Evolutionary conservation across 768 basidiomycete genomes (phyloP), one percentile per base, ranked within the genome.

Genomic region (Tricholoma flavovirens): DNA sequence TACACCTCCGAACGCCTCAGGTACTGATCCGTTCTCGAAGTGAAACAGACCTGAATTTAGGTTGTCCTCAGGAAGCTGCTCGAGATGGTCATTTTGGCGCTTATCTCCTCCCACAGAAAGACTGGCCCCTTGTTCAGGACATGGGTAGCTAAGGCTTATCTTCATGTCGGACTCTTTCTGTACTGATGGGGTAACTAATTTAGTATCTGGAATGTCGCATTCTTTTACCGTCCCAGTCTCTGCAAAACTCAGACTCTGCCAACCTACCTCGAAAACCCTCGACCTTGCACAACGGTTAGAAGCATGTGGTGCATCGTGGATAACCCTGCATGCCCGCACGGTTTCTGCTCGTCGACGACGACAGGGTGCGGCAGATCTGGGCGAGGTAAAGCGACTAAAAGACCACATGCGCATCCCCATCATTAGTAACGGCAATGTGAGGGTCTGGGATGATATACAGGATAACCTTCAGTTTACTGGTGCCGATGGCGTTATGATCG

Each of bases 401-500:
- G 72, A 78, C 0, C 64, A 67, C 22, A 62, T 87, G 4, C 56
- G 63, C 1, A 67, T 89, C 4, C 86, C 84, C 8, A 80, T 90
- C 51, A 70, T 91, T 49, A 88, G 86, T 69, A 92, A 92, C 63
- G 90, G 90, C 10, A 91, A 91, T 64, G 89, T 91, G 15, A 79
- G 82, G 30, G 70, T 67, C 15, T 83, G 78, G 70, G 69, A 70
- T 26, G 84, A 92, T 65, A 66, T 90, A 11, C 66, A 69, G 57
- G 64, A 65, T 22, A 90, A 90, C 64, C 65, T 77, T 51, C 64
- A 67, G 29, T 72, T 71, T 46, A 88, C 88, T 3, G 73, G 77
- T 14, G 87, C 87, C 43, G 83, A 88, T 61, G 90, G 90, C 8
- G 66, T 86, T 54, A 92, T 92, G 90, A 86, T 90, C 1, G 90